Base-by-base conservation (phyloP, 140 eudicot species). In the Erigeron philadelphicus region DNA sequence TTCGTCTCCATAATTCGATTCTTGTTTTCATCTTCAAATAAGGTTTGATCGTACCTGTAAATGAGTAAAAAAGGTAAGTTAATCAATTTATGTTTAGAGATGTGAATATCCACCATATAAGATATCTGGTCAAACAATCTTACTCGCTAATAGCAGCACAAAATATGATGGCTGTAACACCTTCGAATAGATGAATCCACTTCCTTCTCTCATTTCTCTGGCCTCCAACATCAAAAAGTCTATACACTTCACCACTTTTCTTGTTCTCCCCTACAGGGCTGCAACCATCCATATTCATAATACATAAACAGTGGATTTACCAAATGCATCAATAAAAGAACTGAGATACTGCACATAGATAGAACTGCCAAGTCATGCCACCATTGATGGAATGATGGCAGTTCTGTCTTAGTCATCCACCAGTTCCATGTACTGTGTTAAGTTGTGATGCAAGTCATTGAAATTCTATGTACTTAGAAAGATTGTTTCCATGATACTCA, bases 111-210 rank as follows among this genome's bases (percentile, higher is more conserved):
- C 47, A 57, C 64, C 57, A 50, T 43, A 73, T 56, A 38, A 31
- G 38, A 31, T 11, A 66, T 42, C 9, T 57, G 76, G 58, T 50
- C n/a, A 70, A 42, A 17, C 13, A 43, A 71, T 74, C 93, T 81
- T 88, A 92, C 98, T 92, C 96, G 89, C 96, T 92, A 66, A 92
- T 83, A 72, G 98, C 93, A 67, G 96, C 96, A 80, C 98, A 92
- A 80, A 92, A 92, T 45, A 92, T 88, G 75, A 92, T 95, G 64
- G 96, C 95, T 40, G 96, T 84, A 42, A 92, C 98, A 62, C 98
- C 98, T 68, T 92, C 98, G 80, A 92, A 92, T 70, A 92, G 79
- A 88, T 92, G 98, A 78, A 92, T 92, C 98, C 96, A 92, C 76
- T 92, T 92, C 78, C 96, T 88, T 81, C 98, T 81, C 81, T 92